Evolutionary conservation across 2,329 filamentous ascomycete genomes (phyloP).

Genomic region (Stagonosporopsis vannaccii): DNA sequence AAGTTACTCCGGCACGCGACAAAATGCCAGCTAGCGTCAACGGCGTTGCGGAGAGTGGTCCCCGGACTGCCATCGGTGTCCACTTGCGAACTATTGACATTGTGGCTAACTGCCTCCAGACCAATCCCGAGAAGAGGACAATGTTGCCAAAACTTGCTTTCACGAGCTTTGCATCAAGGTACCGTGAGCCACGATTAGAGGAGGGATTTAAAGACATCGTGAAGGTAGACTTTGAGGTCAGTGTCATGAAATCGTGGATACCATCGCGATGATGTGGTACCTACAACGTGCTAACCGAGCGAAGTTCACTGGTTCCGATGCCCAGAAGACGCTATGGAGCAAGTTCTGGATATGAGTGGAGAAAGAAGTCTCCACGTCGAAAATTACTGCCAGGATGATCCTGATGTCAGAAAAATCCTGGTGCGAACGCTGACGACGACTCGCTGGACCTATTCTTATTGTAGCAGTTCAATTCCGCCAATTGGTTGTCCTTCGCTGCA

Average conservation of each 20-base stretch:
- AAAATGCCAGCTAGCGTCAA: slow-evolving; percentile 5
- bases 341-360: slow-evolving; percentile 73
- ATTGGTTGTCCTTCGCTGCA: slow-evolving; percentile 17
- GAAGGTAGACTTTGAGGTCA: slow-evolving; percentile 74
- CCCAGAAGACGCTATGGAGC: slow-evolving; percentile 75
- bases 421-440: slow-evolving; percentile 23
- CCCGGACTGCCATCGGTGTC: slow-evolving; percentile 9
- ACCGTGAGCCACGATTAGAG: slow-evolving; percentile 71
- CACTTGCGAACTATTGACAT: slow-evolving; percentile 15
- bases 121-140: slow-evolving; percentile 83
- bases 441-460: slow-evolving; percentile 9
- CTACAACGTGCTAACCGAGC: slow-evolving; percentile 29
- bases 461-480: slow-evolving; percentile 3
- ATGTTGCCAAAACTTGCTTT: slow-evolving; percentile 83
- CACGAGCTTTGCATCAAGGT: slow-evolving; percentile 74
- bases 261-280: not conserved
- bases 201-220: slow-evolving; percentile 88
- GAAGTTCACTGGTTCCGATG: slow-evolving; percentile 71
- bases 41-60: slow-evolving; percentile 15
- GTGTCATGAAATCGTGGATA: slow-evolving; percentile 27
- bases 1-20: slow-evolving; percentile 15
- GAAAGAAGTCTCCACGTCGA: slow-evolving; percentile 4
- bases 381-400: slow-evolving; percentile 10
- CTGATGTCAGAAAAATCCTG: slow-evolving; percentile 15
- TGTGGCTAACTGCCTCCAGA: slow-evolving; percentile 50